Evolutionary conservation across 176 grass and related monocot genomes (phyloP), one percentile per base, ranked within the genome.

Genomic region (Hordeum marinum): DNA sequence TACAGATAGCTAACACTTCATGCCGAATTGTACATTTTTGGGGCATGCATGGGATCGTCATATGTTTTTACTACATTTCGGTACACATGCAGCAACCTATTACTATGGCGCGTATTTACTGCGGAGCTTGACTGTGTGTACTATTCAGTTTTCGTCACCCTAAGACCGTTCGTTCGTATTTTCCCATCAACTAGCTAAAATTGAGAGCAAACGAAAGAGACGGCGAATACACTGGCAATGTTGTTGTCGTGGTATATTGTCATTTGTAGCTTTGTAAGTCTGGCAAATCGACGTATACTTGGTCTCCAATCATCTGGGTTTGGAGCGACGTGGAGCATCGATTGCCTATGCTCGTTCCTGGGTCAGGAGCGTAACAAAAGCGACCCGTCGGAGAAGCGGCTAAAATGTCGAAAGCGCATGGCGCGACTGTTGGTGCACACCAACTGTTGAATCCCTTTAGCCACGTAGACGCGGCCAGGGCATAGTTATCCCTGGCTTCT

Each of bases 301-400:
- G 25, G 78, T 32, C 78, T 80, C 17, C 60, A 34, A 66, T 65
- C 60, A 67, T 67, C 39, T 66, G 5, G 60, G 52, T 72, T 61
- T 73, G 26, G 68, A 74, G 68, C n/a, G 68, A 83, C 68, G 81
- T 83, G 68, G 54, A 83, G 52, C 24, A 23, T 74, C 41, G 58
- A 23, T 12, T 45, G 37, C 57, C 81, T 71, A 74, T 62, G 55
- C 81, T 83, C 7, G 31, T 83, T 74, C 31, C 37, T 7, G 23
- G 23, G 2, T 23, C 42, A 24, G 55, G 81, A 31, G 55, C 26
- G 72, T 54, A 32, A 2, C 41, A 75, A 75, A 34, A 75, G 72
- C 45, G 45, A 75, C 72, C 42, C 42, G 24, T 75, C 6, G 71
- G 25, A 20, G 71, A 29, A 50, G 14, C 17, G 9, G 57, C 57